Evolutionary conservation across 352 stramenopile genomes (phyloP).

Genomic region (Globisporangium barbulae): DNA sequence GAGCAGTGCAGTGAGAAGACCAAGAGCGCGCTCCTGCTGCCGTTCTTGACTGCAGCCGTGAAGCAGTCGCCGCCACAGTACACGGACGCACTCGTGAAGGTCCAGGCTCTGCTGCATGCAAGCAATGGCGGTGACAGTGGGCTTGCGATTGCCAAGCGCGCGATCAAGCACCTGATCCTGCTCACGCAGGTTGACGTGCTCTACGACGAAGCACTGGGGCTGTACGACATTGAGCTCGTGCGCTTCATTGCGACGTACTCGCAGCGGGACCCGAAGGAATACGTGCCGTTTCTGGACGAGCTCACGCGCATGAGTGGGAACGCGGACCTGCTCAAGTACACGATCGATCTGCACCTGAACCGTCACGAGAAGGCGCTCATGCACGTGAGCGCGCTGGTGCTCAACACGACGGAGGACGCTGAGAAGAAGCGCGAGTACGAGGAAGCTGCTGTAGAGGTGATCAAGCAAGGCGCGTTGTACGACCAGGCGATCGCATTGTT

Average conservation of each 20-base stretch:
- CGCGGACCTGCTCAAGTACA: slow-evolving; percentile 45
- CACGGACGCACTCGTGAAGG: slow-evolving; percentile 30
- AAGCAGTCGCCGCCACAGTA: slow-evolving; percentile 65
- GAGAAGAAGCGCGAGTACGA: slow-evolving; percentile 21
- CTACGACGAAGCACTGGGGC: slow-evolving; percentile 56
- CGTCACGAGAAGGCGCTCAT: slow-evolving; percentile 40
- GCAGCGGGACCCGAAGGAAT: slow-evolving; percentile 69
- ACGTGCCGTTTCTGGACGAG: slow-evolving; percentile 58
- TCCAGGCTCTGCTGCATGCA: slow-evolving; percentile 31
- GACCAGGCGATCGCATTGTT: slow-evolving; percentile 50
- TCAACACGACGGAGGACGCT: slow-evolving; percentile 12
- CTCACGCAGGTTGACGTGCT: slow-evolving; percentile 65
- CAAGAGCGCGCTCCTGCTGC: slow-evolving; percentile 43
- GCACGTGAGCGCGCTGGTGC: slow-evolving; percentile 37
- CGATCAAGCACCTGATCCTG: slow-evolving; percentile 74
- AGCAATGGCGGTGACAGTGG: background rate
- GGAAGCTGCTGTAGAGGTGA: slow-evolving; percentile 35
- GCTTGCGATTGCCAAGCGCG: slow-evolving; percentile 32
- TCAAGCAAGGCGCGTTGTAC: slow-evolving; percentile 45
- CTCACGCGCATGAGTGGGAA: slow-evolving; percentile 30
- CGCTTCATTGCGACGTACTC: slow-evolving; percentile 60
- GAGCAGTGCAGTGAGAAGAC: slow-evolving; percentile 14
- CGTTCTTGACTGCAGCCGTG: slow-evolving; percentile 59
- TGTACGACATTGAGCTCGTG: slow-evolving; percentile 69
- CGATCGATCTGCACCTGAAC: slow-evolving; percentile 52